phyloP scores from a whole-genome alignment of 2,329 filamentous ascomycete species.

The Talaromyces sp. region DNA sequence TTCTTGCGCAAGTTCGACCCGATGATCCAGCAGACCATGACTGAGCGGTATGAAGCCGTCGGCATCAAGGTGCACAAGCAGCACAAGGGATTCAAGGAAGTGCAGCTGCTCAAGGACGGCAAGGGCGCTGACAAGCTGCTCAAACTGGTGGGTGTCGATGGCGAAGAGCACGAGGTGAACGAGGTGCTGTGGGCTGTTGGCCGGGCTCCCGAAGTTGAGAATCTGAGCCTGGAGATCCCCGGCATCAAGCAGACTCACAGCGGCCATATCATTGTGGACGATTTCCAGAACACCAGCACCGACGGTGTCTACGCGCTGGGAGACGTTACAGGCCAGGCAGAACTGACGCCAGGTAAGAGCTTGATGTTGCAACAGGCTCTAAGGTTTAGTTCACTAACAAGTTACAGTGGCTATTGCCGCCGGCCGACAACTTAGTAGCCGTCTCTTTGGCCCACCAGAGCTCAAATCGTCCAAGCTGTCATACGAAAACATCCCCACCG shows the following conservation, averaged over 20 bases:
- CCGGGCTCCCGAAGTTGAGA: constrained; percentile 40
- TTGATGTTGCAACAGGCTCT: not conserved
- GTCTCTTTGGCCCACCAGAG: constrained; percentile 45
- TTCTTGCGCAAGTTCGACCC: constrained; percentile 50
- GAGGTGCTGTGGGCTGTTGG: constrained; percentile 50
- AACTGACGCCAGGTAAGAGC: constrained; percentile 44
- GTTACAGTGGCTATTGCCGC: constrained; percentile 46
- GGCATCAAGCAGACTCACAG: constrained; percentile 37
- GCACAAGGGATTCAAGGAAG: constrained; percentile 43
- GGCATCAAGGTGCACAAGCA: constrained; percentile 46
- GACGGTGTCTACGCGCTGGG: constrained; percentile 47
- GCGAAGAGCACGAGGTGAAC: constrained; percentile 41
- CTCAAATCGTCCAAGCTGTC: constrained; percentile 40
- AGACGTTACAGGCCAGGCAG: constrained; percentile 48
- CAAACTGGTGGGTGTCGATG: constrained; percentile 39
- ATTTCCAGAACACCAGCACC: constrained; percentile 46
- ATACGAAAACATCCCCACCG: constrained; percentile 49
- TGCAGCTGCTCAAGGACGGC: constrained; percentile 40
- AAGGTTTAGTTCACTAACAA: not conserved
- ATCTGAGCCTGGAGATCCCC: constrained; percentile 35
- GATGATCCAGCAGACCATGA: constrained; percentile 50
- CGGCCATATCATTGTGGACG: constrained; percentile 44
- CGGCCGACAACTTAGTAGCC: constrained; percentile 45
- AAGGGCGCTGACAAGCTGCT: constrained; percentile 45
- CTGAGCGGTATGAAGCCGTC: constrained; percentile 44